Evolutionary conservation across 2,329 filamentous ascomycete genomes (phyloP).

Genomic region (Colletotrichum sp.): DNA sequence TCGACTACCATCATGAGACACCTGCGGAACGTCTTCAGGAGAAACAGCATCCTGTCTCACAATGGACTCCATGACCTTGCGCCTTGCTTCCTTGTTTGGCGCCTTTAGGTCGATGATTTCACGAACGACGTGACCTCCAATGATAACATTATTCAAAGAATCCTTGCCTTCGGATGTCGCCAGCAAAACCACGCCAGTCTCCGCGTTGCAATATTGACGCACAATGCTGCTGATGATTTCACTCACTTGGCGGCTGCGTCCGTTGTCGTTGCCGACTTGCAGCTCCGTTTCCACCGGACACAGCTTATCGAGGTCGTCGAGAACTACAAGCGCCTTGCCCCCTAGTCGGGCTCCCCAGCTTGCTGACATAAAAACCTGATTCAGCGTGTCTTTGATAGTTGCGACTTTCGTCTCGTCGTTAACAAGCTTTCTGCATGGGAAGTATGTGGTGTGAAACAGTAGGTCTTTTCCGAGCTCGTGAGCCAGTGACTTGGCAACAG

Average conservation of each 20-base stretch:
- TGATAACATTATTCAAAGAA: constrained; percentile 85
- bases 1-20: constrained; percentile 52
- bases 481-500: constrained; percentile 77
- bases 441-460: constrained; percentile 84
- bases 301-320: constrained; percentile 92
- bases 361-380: constrained; percentile 83
- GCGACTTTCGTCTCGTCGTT: constrained; percentile 91
- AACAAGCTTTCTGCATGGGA: constrained; percentile 84
- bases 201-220: constrained; percentile 80
- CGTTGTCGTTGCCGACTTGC: constrained; percentile 92
- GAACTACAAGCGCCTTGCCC: constrained; percentile 81
- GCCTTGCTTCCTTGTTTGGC: constrained; percentile 87
- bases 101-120: constrained; percentile 91
- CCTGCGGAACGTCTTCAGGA: constrained; percentile 37
- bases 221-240: constrained; percentile 86
- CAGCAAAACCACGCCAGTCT: constrained; percentile 83
- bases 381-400: constrained; percentile 88
- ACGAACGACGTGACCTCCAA: constrained; percentile 89
- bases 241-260: constrained; percentile 88
- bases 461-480: constrained; percentile 74
- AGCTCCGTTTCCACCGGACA: constrained; percentile 95
- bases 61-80: constrained; percentile 83
- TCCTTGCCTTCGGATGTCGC: constrained; percentile 95
- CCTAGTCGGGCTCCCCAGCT: constrained; percentile 90
- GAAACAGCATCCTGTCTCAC: constrained; percentile 60